Evolutionary conservation across 441 rosid genomes (phyloP), one percentile per base, ranked within the genome.

Genomic region (Gossypium lobatum): DNA sequence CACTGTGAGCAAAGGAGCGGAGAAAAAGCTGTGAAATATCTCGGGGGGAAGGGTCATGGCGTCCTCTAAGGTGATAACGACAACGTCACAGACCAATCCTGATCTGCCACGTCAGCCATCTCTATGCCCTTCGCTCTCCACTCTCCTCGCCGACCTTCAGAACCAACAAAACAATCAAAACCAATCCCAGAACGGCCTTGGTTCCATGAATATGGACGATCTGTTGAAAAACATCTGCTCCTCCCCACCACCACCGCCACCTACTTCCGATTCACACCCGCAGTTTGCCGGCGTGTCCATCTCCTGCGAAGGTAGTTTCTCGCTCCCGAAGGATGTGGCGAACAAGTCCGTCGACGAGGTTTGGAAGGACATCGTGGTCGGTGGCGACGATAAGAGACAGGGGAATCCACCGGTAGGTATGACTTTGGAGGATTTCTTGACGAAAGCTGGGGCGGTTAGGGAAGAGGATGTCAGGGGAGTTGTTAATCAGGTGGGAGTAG

Each of bases 401-500:
- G 75, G 75, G 9, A 68, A 42, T 50, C 46, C 69, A 18, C 3
- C 46, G 17, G 76, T 52, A 66, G 52, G 11, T 64, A 64, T 73
- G 58, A 73, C 76, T 13, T 16, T 64, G 26, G 76, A 73, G 71
- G 76, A 73, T 34, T 73, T 73, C 26, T 21, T 73, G 71, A 73
- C 71, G 4, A 73, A 84, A 64, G 85, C 80, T 8, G 89, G 86
- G n/a, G 88, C 85, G 1, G 86, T 78, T 13, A 73, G 80, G 39
- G 91, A 85, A 65, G 82, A 79, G 79, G 88, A 84, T 57, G 80
- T 80, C 20, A 54, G 79, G 50, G 79, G 67, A 2, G 75, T 55
- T 64, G 72, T 37, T 61, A 63, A 65, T 73, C 68, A 48, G 73
- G 78, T 75, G 65, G 76, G 66, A 18, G 50, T 26, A 2, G 63